Evolutionary conservation across 2,329 filamentous ascomycete species (phyloP).

Genomic region (Botrytis deweyae): DNA sequence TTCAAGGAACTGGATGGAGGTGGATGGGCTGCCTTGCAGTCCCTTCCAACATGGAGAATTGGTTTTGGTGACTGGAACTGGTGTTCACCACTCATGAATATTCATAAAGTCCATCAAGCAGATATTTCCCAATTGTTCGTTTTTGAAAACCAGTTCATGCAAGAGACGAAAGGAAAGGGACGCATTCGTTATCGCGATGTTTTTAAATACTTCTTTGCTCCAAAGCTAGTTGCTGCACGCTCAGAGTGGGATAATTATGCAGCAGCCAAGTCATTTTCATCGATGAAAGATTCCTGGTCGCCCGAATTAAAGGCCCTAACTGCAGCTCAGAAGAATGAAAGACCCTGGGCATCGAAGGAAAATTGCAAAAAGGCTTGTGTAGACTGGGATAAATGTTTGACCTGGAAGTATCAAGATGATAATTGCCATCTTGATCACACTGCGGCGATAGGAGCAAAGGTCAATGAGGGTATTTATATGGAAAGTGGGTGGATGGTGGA

Average conservation of each 20-base stretch:
- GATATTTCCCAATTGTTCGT: constrained; percentile 24
- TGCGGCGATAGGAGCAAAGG: constrained; percentile 22
- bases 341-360: constrained; percentile 24
- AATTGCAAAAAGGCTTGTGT: constrained; percentile 23
- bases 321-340: constrained; percentile 5
- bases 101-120: constrained; percentile 26
- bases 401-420: constrained; percentile 28
- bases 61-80: constrained; percentile 25
- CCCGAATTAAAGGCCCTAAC: neutral
- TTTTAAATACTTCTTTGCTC: constrained; percentile 18
- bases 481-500: constrained; percentile 30
- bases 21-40: constrained; percentile 23
- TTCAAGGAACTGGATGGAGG: constrained; percentile 20
- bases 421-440: constrained; percentile 23
- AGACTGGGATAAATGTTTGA: constrained; percentile 25
- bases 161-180: constrained; percentile 18
- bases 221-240: neutral
- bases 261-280: constrained; percentile 21
- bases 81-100: constrained; percentile 24
- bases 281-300: neutral
- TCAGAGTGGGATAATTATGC: constrained; percentile 28
- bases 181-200: constrained; percentile 23
- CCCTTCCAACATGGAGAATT: constrained; percentile 23
- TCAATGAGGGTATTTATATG: constrained; percentile 23
- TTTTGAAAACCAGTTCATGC: constrained; percentile 24